Evolutionary conservation across 2,329 filamentous ascomycete species (phyloP), one percentile per base, ranked within the genome.

Genomic region (Onygenales sp.): DNA sequence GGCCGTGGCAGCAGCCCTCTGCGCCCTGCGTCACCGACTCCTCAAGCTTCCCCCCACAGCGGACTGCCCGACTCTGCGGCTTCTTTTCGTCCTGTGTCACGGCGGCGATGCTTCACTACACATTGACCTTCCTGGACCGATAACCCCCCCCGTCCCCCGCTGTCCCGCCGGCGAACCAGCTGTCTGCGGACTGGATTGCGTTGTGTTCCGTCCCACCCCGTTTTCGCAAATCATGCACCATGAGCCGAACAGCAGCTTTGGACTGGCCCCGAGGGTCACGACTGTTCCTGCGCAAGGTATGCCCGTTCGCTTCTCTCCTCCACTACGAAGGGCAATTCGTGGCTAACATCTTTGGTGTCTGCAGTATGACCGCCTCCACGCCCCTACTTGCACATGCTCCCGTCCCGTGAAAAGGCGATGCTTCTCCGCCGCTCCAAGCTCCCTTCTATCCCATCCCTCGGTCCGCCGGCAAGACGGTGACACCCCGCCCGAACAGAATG

Each of bases 391-490:
- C 40, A 45, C 33, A 44, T 42, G 43, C 37, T 51, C 50, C 9
- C 53, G 53, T 43, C 51, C 54, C 10, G 32, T 46, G 7, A 58
- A 59, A 46, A 54, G 43, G 34, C 49, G 56, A 10, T 54, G 52
- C 34, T 57, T 61, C 37, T 56, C 53, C 21, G 40, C n/a, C 43
- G 48, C 54, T 9, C 14, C 37, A 17, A 37, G 43, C n/a, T 45
- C 32, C 36, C 43, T 36, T 11, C 17, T 34, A 21, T 34, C 49
- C 40, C 37, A 27, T 4, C 34, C 52, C 31, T 10, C 49, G 1
- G n/a, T 40, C n/a, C 49, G 36, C 10, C 44, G 43, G 33, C 51
- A 42, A 31, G 46, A 54, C 31, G 47, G 49, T 42, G 32, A 48
- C n/a, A 42, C 51, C 1, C 42, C 44, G 17, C 13, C 27, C 2